Conservation (phyloP, 2,329 filamentous ascomycete genomes). For the Trichophyton simii region DNA sequence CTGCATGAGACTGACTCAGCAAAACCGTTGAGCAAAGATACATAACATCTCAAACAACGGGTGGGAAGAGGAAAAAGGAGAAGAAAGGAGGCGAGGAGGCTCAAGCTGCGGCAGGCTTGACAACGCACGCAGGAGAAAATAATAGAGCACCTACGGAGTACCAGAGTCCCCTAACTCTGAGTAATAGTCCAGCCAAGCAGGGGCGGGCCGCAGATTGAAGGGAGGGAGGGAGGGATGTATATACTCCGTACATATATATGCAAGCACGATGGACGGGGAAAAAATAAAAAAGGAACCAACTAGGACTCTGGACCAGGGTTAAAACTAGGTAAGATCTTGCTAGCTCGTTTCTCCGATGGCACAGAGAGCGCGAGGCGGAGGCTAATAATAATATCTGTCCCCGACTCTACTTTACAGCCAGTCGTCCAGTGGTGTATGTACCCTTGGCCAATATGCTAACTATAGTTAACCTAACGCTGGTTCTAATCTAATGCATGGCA, state of each 20-base stretch:
- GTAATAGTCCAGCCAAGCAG: neutral
- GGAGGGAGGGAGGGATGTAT: neutral
- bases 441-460: neutral
- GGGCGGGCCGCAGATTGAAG: neutral
- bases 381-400: neutral
- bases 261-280: neutral
- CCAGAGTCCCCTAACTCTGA: neutral
- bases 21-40: neutral
- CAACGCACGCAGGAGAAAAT: neutral
- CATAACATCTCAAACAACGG: neutral
- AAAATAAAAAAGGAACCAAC: neutral
- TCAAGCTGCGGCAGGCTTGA: neutral
- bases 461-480: neutral
- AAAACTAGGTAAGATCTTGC: conserved; percentile 1
- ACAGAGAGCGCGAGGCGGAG: neutral
- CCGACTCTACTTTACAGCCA: neutral
- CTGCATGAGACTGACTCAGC: conserved; percentile 2
- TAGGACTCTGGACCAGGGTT: neutral
- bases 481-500: neutral
- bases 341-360: neutral
- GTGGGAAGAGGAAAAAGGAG: neutral
- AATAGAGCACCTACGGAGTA: neutral
- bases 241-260: neutral
- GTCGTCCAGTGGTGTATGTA: neutral
- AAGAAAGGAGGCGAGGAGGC: neutral